Evolutionary conservation across 2,329 filamentous ascomycete species (phyloP), one percentile per base, ranked within the genome.

Genomic region (Cordyceps fumosorosea): DNA sequence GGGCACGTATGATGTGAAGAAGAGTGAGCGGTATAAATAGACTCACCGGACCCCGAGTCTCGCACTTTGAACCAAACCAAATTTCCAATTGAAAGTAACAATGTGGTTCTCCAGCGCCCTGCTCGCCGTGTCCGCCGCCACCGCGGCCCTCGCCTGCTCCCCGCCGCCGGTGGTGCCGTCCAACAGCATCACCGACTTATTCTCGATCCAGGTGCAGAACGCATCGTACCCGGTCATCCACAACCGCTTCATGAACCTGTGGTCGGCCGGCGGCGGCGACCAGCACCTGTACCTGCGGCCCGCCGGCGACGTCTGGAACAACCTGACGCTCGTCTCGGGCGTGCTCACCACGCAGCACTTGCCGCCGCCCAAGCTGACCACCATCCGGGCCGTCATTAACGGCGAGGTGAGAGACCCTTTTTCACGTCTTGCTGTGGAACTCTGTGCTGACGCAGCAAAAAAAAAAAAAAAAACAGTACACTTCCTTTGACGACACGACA

Each of bases 401-500:
- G 76, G 77, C 64, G 77, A 80, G 69, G 77, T 78, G 70, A 12
- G 52, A 44, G 1, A 3, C n/a, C n/a, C 14, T 6, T 16, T 12
- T 32, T 7, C 65, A 45, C 20, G 24, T 3, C 50, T 7, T 32
- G 42, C 10, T 7, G 22, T 14, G 11, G 10, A 11, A 4, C 16
- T 32, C 3, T 29, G 29, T 51, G 34, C 22, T 59, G 22, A 6
- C 24, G 11, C 8, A 4, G 42, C 6, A 22, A 47, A 22, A 12
- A 45, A 42, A 44, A n/a, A 32, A 32, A 32, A 32, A 12, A 22
- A 57, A 16, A 12, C 7, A 78, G 76, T 77, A 77, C 63, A 73
- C 74, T 24, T 67, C 67, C n/a, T 68, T 71, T 34, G 77, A 80
- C 65, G 76, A 80, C 65, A 80, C 77, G 3, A 80, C 77, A 47